Evolutionary conservation across 306 rosid species (phyloP).

Genomic region (Macrotyloma uniflorum): DNA sequence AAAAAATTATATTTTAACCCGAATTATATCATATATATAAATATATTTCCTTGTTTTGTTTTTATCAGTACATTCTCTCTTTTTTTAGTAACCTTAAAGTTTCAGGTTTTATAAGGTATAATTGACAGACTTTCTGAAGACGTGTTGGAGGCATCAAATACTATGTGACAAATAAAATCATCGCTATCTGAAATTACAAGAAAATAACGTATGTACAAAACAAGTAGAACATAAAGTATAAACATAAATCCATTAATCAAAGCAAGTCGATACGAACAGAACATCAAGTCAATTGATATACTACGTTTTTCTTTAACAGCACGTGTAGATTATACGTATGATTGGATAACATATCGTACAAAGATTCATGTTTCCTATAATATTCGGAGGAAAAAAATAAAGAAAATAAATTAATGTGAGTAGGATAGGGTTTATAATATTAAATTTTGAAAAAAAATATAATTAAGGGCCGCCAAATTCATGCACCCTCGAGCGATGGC

Average conservation of each 20-base stretch:
- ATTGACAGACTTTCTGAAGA: no score
- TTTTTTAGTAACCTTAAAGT: no score
- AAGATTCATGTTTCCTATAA: slow-evolving; percentile 1
- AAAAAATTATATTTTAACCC: no score
- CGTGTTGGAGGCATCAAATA: no score
- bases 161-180: no score
- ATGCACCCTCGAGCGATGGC: slow-evolving; percentile 24
- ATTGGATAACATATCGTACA: background rate
- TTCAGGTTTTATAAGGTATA: no score
- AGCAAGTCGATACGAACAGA: background rate
- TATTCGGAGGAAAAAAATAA: background rate
- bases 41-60: no score
- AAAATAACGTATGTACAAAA: background rate
- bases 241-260: background rate
- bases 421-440: background rate
- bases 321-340: slow-evolving; percentile 1
- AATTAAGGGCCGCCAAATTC: slow-evolving; percentile 20
- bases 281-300: background rate
- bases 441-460: background rate
- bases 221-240: background rate
- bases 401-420: background rate
- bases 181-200: no score
- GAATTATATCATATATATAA: no score
- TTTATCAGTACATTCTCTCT: no score
- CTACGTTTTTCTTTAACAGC: background rate